These are phyloP conservation scores for Phylloporus sp. DNA, from an alignment of 768 basidiomycete species.

Conservation along the genomic window DNA sequence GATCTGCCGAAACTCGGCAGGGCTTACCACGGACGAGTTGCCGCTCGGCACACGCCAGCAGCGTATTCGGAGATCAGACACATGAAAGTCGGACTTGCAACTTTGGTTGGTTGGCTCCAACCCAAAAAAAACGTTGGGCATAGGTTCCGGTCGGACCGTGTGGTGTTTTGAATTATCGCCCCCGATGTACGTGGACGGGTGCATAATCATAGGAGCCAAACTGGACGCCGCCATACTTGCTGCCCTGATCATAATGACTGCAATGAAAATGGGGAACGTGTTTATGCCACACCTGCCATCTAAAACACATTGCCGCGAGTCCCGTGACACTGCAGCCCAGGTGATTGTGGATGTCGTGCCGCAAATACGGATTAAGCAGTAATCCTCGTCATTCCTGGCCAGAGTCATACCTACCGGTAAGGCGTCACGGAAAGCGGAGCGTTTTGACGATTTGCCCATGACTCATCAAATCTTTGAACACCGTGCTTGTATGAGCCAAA, in stretches of 20 bases:
- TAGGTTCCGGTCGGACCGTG: neutral
- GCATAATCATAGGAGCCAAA: neutral
- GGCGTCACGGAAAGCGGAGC: no score
- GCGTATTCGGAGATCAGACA: neutral
- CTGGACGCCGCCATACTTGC: slow-evolving; percentile 2
- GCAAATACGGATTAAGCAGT: neutral
- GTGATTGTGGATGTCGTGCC: no score
- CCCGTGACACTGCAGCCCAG: neutral
- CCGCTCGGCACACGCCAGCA: neutral
- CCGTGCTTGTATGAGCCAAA: no score
- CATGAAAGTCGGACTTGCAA: neutral
- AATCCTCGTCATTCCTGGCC: neutral
- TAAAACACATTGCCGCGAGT: neutral
- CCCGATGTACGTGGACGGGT: neutral
- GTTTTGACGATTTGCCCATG: no score
- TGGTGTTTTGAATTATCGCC: neutral
- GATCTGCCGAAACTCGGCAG: neutral
- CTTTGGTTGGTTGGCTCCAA: neutral
- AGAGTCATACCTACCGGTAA: no score
- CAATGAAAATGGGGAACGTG: slow-evolving; percentile 8
- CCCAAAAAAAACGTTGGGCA: neutral
- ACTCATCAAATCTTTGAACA: no score
- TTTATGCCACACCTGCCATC: neutral
- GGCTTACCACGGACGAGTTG: neutral
- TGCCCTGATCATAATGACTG: slow-evolving; percentile 1